Percentiles rank a stretch among this genome's conserved stretches.
Evolutionary conservation across 352 stramenopile genomes (phyloP).

Genomic region (Phytophthora sp.): DNA sequence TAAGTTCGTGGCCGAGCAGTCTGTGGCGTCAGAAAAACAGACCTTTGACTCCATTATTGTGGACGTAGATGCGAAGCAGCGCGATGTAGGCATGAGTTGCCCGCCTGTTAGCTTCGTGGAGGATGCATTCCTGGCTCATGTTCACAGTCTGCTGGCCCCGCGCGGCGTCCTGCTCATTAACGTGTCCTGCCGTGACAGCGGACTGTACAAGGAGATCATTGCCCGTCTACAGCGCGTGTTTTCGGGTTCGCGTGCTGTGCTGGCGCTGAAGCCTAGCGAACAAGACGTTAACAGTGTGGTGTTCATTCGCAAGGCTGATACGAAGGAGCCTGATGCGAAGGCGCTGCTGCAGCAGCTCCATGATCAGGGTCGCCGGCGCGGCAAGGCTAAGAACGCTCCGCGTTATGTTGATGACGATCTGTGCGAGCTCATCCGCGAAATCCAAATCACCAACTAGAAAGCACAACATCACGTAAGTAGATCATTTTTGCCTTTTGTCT

Average conservation of each 20-base stretch:
- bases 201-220: constrained; percentile 59
- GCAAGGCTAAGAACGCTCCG: constrained; percentile 29
- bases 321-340: constrained; percentile 32
- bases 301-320: constrained; percentile 49
- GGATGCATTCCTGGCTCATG: constrained; percentile 43
- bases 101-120: constrained; percentile 70
- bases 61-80: constrained; percentile 79
- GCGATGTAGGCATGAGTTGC: constrained; percentile 73
- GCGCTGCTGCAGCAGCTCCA: constrained; percentile 43
- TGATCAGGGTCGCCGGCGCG: constrained; percentile 38
- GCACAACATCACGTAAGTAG: constrained; percentile 23
- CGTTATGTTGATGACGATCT: constrained; percentile 55
- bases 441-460: constrained; percentile 47
- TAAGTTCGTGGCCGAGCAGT: constrained; percentile 46
- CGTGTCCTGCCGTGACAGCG: constrained; percentile 56
- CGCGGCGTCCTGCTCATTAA: constrained; percentile 71
- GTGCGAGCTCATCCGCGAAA: constrained; percentile 59
- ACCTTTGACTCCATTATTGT: constrained; percentile 69
- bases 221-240: constrained; percentile 47
- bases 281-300: constrained; percentile 76
- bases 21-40: constrained; percentile 8
- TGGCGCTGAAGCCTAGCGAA: constrained; percentile 43
- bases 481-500: constrained; percentile 11
- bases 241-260: constrained; percentile 23
- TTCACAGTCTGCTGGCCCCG: constrained; percentile 37